Base-by-base conservation (phyloP, 2,329 filamentous ascomycete genomes). In the Fusarium tjaetaba region DNA sequence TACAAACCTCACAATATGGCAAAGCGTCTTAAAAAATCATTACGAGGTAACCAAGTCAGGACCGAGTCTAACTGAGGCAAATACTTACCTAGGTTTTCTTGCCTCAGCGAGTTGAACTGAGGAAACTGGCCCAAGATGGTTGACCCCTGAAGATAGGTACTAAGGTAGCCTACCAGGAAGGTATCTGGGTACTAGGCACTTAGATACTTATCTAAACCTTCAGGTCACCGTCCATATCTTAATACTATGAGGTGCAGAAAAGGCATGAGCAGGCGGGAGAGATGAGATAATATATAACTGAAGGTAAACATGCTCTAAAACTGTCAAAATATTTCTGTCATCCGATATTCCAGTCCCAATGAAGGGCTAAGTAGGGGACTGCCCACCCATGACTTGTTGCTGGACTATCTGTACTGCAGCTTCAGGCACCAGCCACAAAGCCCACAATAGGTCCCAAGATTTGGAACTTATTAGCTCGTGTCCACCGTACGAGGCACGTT, bases 401-500 rank as follows among this genome's bases (percentile, higher is more conserved):
- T 24, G 30, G 30, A 15, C 30, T 51, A 38, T 38, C 36, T 16
- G 16, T 38, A 52, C 30, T 34, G 30, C 30, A 52, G n/a, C 49
- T 52, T 36, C 49, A 36, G 30, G 30, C 49, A 52, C 49, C 30
- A 52, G 49, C 49, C n/a, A 34, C 48, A 20, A 32, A 34, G 48
- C 48, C 30, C 48, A 34, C 30, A 52, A 52, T 34, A 34, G 6
- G 28, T 24, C n/a, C 49, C 30, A 24, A 18, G 11, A 13, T 20
- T 32, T 34, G 22, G 15, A 51, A 32, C 22, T 32, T 24, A 24
- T 24, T n/a, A 24, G 53, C 56, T 73, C 68, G 70, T 75, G 76
- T 78, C 74, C 77, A 78, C 70, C 73, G 69, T 62, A 57, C 62
- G 42, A 61, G 72, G 77, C 76, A 79, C 77, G 77, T 79, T 79